A percentile compares a stretch with the other conserved stretches of the same genome.
Conservation (phyloP, 768 basidiomycete species). For the Rhodotorula sphaerocarpa region DNA sequence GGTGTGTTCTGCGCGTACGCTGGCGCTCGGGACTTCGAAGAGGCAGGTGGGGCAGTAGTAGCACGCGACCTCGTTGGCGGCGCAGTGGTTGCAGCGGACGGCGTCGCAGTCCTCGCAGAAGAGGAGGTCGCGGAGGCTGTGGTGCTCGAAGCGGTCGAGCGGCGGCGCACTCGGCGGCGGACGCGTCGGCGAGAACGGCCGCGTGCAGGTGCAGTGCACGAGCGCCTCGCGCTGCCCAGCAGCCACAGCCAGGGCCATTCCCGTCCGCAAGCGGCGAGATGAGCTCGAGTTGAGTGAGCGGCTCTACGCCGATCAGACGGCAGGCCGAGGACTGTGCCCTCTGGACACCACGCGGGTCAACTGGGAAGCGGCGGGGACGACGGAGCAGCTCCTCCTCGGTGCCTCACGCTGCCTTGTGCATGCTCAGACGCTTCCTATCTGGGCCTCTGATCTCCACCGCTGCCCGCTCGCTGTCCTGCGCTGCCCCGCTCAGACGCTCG, state of each 20-base stretch:
- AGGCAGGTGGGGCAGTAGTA: constrained; percentile 98
- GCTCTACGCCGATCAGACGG: neutral
- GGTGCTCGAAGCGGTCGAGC: constrained; percentile 72
- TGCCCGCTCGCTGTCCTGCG: no score
- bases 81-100: constrained; percentile 84
- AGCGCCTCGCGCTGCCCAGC: constrained; percentile 30
- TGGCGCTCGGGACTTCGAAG: constrained; percentile 96
- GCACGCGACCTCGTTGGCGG: constrained; percentile 83
- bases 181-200: constrained; percentile 57
- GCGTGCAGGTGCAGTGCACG: constrained; percentile 44
- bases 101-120: constrained; percentile 99
- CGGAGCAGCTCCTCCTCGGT: no score
- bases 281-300: neutral
- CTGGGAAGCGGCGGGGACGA: no score
- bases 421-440: no score
- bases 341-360: no score
- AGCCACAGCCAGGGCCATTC: neutral
- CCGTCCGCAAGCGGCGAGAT: neutral
- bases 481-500: no score
- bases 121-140: constrained; percentile 73
- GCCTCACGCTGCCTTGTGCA: no score
- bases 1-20: constrained; percentile 96
- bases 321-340: no score
- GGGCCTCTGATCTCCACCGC: no score
- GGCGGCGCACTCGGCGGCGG: constrained; percentile 53